Conservation (phyloP, 1,284 basidiomycete genomes). For the Sporisorium exsertum region DNA sequence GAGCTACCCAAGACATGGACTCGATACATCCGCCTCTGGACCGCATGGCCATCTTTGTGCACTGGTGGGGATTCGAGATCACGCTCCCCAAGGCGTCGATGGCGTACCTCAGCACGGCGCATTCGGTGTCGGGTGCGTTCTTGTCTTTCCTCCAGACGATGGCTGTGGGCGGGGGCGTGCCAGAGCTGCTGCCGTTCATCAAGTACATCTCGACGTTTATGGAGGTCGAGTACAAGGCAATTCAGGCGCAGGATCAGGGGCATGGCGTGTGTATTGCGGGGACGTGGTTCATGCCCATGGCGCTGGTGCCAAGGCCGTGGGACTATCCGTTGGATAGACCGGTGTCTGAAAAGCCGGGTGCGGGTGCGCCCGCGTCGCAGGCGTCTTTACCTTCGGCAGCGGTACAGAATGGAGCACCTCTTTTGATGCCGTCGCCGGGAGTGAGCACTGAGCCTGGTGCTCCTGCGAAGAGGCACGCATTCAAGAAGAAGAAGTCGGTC, state of each 20-base stretch:
- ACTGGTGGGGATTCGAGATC: slow-evolving; percentile 67
- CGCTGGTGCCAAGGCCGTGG: slow-evolving; percentile 51
- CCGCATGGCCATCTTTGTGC: slow-evolving; percentile 63
- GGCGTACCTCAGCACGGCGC: slow-evolving; percentile 59
- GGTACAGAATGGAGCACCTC: neutral
- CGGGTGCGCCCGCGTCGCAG: slow-evolving; percentile 4
- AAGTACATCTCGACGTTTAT: slow-evolving; percentile 61
- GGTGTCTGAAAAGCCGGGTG: neutral
- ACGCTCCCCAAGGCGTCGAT: slow-evolving; percentile 59
- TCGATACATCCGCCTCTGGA: slow-evolving; percentile 57
- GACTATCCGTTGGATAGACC: slow-evolving; percentile 48
- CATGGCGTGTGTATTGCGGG: slow-evolving; percentile 60
- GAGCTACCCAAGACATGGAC: slow-evolving; percentile 44
- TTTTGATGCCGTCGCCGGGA: neutral
- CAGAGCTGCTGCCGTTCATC: slow-evolving; percentile 63
- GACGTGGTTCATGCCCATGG: slow-evolving; percentile 60
- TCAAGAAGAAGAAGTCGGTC: slow-evolving; percentile 26
- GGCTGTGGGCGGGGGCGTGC: slow-evolving; percentile 58
- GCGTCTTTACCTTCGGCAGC: neutral
- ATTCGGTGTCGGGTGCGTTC: slow-evolving; percentile 59
- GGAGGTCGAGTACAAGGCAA: slow-evolving; percentile 64
- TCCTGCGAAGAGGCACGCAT: slow-evolving; percentile 15
- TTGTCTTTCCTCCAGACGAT: slow-evolving; percentile 61
- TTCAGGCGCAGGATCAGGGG: slow-evolving; percentile 55
- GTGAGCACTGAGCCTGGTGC: neutral